Evolutionary conservation across 768 basidiomycete genomes (phyloP).

Genomic region (Hygrophorus pudorinus): DNA sequence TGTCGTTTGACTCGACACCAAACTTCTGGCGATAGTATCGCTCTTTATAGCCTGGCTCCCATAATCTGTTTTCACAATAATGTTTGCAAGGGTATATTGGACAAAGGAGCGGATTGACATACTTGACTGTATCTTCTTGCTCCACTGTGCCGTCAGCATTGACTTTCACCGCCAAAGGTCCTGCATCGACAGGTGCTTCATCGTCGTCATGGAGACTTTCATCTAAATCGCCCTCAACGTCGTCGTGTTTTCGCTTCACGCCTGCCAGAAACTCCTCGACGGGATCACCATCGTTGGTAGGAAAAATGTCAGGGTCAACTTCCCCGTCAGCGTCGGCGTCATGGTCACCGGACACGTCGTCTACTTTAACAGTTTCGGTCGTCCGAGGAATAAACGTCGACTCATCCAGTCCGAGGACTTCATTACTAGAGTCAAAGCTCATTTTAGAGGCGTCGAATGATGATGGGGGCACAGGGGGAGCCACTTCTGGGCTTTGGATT

Average conservation of each 20-base stretch:
- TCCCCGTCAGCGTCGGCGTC: constrained; percentile 23
- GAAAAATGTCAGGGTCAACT: constrained; percentile 18
- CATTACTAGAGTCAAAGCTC: constrained; percentile 18
- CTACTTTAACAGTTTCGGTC: constrained; percentile 3
- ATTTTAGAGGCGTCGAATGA: constrained; percentile 20
- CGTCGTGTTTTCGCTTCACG: constrained; percentile 40
- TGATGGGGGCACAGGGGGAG: constrained; percentile 5
- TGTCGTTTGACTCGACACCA: constrained; percentile 59
- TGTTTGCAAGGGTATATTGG: constrained; percentile 4
- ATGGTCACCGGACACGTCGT: constrained; percentile 10
- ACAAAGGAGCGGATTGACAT: constrained; percentile 20
- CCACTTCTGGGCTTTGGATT: constrained; percentile 15
- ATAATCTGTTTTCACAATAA: constrained; percentile 46
- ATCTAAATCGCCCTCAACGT: constrained; percentile 28
- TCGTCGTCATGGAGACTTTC: constrained; percentile 44
- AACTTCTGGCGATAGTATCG: constrained; percentile 96
- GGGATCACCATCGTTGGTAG: constrained; percentile 14
- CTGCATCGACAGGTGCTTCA: constrained; percentile 28
- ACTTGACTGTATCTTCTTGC: constrained; percentile 91
- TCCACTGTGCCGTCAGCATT: constrained; percentile 90
- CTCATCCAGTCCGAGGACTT: constrained; percentile 19
- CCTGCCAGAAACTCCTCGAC: constrained; percentile 15
- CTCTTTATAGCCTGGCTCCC: constrained; percentile 93
- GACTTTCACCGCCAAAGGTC: constrained; percentile 56
- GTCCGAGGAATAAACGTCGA: constrained; percentile 3